Conservation (phyloP, 2,329 filamentous ascomycete genomes). For the Elsinoe fawcettii region DNA sequence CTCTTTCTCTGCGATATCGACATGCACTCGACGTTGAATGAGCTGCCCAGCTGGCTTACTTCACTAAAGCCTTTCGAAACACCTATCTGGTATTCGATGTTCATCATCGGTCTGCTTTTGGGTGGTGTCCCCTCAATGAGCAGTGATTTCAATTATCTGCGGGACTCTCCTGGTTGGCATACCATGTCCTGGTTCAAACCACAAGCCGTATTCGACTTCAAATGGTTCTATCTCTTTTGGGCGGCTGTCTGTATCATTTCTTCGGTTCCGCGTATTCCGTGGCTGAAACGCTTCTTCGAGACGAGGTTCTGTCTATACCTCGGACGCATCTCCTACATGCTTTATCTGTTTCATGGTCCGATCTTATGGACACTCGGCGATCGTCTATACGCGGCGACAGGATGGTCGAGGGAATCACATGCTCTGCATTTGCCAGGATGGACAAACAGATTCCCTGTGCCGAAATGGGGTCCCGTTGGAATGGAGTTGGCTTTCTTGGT, state of each 20-base stretch:
- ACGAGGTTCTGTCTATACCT: slow-evolving; percentile 53
- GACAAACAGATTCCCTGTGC: slow-evolving; percentile 51
- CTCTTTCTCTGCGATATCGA: slow-evolving; percentile 10
- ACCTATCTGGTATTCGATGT: slow-evolving; percentile 43
- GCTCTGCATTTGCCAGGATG: slow-evolving; percentile 47
- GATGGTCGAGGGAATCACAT: slow-evolving; percentile 47
- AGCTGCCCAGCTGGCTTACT: slow-evolving; percentile 45
- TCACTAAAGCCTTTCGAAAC: slow-evolving; percentile 43
- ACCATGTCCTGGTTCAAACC: slow-evolving; percentile 47
- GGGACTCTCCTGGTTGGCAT: slow-evolving; percentile 47
- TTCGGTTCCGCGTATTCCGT: slow-evolving; percentile 49
- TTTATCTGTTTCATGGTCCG: slow-evolving; percentile 59
- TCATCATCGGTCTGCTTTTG: slow-evolving; percentile 49
- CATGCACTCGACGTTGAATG: slow-evolving; percentile 27
- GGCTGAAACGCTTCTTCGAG: slow-evolving; percentile 54
- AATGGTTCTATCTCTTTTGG: slow-evolving; percentile 25
- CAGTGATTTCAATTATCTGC: slow-evolving; percentile 10
- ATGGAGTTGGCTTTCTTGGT: slow-evolving; percentile 53
- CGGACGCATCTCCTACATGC: slow-evolving; percentile 53
- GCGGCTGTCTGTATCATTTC: slow-evolving; percentile 33
- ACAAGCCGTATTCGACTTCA: slow-evolving; percentile 28
- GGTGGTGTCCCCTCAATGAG: slow-evolving; percentile 23
- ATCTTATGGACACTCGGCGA: slow-evolving; percentile 54
- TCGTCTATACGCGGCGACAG: slow-evolving; percentile 52
- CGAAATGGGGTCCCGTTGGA: slow-evolving; percentile 49